Base-by-base conservation (phyloP, 192 early-diverging fungal species). In the Coemansia sp. region DNA sequence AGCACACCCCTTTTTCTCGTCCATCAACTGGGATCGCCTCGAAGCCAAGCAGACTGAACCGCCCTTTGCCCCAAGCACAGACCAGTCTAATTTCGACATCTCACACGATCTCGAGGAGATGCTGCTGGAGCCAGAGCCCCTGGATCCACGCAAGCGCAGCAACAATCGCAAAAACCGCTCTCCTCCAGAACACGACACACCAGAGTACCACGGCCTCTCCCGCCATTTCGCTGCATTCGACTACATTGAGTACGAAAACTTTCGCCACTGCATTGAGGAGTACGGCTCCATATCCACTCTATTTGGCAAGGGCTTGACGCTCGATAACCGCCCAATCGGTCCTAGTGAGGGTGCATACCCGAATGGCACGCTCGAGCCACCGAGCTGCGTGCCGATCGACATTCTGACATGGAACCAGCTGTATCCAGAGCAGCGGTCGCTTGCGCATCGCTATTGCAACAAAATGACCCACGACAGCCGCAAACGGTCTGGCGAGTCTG, bases 51-150 rank as follows among this genome's bases (percentile, higher is more conserved):
- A 88, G 60, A 79, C 87, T 0, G 65, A 60, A 3, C 92, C 96
- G 28, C 88, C 93, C 8, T 98, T 95, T 73, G 79, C 86, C 8
- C 95, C 96, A 47, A 89, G 91, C 75, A 89, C 84, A 52, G 92
- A 95, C 68, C 78, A 86, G 20, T 87, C 92, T 47, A 98, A 98
- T 67, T 98, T 97, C 74, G 96, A 98, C 82, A 92, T 92, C 8
- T 92, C 94, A 25, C 88, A 97, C 67, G 96, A 99, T 47, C 74
- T 99, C 22, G 95, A 99, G 61, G 97, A 99, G 64, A 85, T 98
- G 29, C 74, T 99, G 38, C 81, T 99, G n/a, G 95, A 99, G 67
- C 96, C 97, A 31, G 94, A 96, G 54, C 96, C 94, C 1, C 84
- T 98, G 19, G 88, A 92, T 30, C 88, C 86, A 11, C 89, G 86